These are phyloP conservation scores for Trichoderma sp. DNA, from an alignment of 2,329 filamentous ascomycete genomes.

Conservation along the genomic window DNA sequence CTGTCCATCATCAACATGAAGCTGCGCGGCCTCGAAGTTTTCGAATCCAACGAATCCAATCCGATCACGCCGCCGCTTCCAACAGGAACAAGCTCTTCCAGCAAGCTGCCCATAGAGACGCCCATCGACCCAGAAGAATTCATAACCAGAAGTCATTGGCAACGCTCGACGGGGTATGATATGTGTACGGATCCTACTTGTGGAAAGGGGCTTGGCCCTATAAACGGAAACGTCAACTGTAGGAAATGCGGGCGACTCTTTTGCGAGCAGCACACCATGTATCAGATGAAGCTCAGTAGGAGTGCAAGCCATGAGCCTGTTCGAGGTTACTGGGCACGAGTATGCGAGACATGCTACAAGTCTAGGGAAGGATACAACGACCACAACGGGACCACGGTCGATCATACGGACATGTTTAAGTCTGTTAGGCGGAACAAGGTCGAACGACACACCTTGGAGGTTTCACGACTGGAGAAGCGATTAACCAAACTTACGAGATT, in stretches of 20 bases:
- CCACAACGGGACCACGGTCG: constrained; percentile 66
- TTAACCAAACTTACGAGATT: constrained; percentile 86
- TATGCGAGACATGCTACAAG: constrained; percentile 99
- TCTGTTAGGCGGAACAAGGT: constrained; percentile 71
- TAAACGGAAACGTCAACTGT: constrained; percentile 87
- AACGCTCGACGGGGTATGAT: constrained; percentile 70
- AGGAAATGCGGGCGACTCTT: constrained; percentile 89
- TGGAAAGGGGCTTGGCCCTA: constrained; percentile 71
- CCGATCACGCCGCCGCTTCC: constrained; percentile 31
- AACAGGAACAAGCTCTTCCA: constrained; percentile 33
- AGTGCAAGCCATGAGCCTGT: constrained; percentile 87
- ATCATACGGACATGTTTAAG: constrained; percentile 71
- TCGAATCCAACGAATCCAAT: constrained; percentile 80
- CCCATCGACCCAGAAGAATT: constrained; percentile 80
- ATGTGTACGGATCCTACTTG: constrained; percentile 84
- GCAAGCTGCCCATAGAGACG: constrained; percentile 40
- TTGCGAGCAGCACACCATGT: constrained; percentile 98
- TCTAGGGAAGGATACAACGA: constrained; percentile 95
- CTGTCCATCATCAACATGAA: constrained; percentile 91
- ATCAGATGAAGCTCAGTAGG: constrained; percentile 95
- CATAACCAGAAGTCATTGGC: constrained; percentile 87
- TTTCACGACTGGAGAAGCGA: constrained; percentile 86
- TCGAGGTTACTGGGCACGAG: constrained; percentile 86
- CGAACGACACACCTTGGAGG: constrained; percentile 81
- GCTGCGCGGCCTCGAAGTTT: constrained; percentile 85